These are phyloP conservation scores for Mortierella sp. DNA, from an alignment of 371 early-diverging fungal genomes.

Conservation along the genomic window DNA sequence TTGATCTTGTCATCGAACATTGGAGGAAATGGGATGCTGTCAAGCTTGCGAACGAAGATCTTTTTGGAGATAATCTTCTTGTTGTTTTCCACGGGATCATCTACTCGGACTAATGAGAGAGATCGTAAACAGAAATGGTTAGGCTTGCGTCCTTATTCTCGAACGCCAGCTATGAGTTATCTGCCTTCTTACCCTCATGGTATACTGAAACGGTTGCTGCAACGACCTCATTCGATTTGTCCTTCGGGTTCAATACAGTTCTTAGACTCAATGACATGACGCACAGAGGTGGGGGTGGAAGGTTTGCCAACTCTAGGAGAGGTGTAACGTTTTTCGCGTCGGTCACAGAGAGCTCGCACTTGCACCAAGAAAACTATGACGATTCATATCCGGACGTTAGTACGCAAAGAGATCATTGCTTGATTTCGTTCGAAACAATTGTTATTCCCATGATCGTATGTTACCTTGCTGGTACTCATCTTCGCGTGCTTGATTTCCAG, in stretches of 20 bases:
- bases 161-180: too few species aligned
- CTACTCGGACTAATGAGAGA: constrained; percentile 32
- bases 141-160: too few species aligned
- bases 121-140: not conserved
- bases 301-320: constrained; percentile 63
- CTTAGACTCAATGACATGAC: constrained; percentile 87
- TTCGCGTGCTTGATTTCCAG: constrained; percentile 69
- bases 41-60: constrained; percentile 49
- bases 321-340: constrained; percentile 79
- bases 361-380: constrained; percentile 85
- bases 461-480: constrained; percentile 60
- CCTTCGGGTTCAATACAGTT: constrained; percentile 84
- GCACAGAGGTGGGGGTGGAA: constrained; percentile 80
- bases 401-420: not conserved
- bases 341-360: constrained; percentile 73
- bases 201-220: constrained; percentile 49
- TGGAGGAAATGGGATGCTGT: constrained; percentile 58
- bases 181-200: constrained; percentile 50
- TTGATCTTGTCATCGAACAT: constrained; percentile 56
- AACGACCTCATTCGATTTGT: constrained; percentile 89
- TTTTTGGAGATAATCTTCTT: constrained; percentile 34
- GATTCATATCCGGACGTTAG: not conserved
- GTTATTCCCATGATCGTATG: too few species aligned
- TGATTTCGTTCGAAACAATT: not conserved
- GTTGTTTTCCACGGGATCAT: constrained; percentile 42